phyloP scores from a whole-genome alignment of 2,329 filamentous ascomycete species.

The Byssochlamys sp. region DNA sequence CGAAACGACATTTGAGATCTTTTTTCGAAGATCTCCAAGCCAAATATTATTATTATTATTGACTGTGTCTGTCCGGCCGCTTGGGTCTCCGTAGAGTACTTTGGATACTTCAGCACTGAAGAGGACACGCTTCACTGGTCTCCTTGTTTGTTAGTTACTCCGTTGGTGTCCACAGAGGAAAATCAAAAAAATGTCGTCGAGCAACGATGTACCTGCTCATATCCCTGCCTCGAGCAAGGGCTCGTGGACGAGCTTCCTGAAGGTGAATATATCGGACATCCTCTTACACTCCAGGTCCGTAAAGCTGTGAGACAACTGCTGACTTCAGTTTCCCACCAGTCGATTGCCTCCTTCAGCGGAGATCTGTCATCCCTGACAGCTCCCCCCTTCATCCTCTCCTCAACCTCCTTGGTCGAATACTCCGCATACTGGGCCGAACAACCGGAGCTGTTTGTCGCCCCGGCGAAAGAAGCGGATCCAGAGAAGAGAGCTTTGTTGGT shows the following conservation, averaged over 20 bases:
- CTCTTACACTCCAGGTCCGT: not conserved
- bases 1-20: not conserved
- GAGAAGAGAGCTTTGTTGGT: constrained; percentile 76
- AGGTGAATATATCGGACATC: constrained; percentile 20
- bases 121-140: not conserved
- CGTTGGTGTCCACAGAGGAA: not conserved
- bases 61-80: not conserved
- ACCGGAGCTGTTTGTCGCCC: constrained; percentile 67
- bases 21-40: not conserved
- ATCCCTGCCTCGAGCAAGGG: constrained; percentile 35
- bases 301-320: not conserved
- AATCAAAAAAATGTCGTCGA: constrained; percentile 7
- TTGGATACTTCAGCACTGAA: not conserved
- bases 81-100: not conserved
- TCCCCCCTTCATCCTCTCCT: constrained; percentile 71
- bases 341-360: constrained; percentile 71
- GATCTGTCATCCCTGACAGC: constrained; percentile 72
- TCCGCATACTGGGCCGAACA: constrained; percentile 76
- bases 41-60: not conserved
- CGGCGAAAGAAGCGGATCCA: constrained; percentile 67
- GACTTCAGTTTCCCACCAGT: constrained; percentile 28
- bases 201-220: constrained; percentile 31
- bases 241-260: constrained; percentile 41
- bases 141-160: not conserved
- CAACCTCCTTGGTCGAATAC: constrained; percentile 69